Evolutionary conservation across 2,329 filamentous ascomycete species (phyloP).

Genomic region (Didymella pinodella): DNA sequence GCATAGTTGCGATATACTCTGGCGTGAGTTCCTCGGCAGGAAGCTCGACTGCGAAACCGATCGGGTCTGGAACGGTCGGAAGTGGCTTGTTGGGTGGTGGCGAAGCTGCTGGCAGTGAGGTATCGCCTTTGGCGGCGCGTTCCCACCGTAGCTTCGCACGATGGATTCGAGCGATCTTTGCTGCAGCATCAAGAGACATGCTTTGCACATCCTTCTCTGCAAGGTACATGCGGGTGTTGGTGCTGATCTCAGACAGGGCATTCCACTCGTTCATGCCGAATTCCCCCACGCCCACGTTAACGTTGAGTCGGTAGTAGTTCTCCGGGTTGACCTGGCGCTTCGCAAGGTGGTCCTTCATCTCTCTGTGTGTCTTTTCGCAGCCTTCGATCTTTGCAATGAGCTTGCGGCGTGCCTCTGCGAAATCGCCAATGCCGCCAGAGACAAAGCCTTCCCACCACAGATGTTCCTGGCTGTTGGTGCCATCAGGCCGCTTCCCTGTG

Average conservation of each 20-base stretch:
- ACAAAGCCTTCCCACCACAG: slow-evolving; percentile 93
- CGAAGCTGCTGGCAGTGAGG: slow-evolving; percentile 34
- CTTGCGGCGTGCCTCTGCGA: slow-evolving; percentile 84
- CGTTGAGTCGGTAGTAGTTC: slow-evolving; percentile 95
- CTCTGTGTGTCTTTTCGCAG: slow-evolving; percentile 88
- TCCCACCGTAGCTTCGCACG: slow-evolving; percentile 76
- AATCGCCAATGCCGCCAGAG: slow-evolving; percentile 75
- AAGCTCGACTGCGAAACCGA: slow-evolving; percentile 64
- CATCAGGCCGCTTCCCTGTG: slow-evolving; percentile 84
- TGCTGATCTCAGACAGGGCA: slow-evolving; percentile 92
- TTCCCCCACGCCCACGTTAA: slow-evolving; percentile 93
- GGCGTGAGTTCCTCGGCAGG: slow-evolving; percentile 63
- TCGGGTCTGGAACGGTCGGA: slow-evolving; percentile 50
- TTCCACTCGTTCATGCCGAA: slow-evolving; percentile 99
- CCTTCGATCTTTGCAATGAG: slow-evolving; percentile 94
- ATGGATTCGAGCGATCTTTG: slow-evolving; percentile 84
- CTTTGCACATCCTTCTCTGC: slow-evolving; percentile 74
- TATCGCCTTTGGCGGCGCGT: slow-evolving; percentile 49
- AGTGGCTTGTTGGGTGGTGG: slow-evolving; percentile 46
- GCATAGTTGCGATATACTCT: slow-evolving; percentile 39
- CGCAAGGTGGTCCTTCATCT: slow-evolving; percentile 81
- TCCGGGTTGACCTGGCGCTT: slow-evolving; percentile 83
- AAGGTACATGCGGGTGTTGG: slow-evolving; percentile 85
- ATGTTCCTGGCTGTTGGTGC: slow-evolving; percentile 71
- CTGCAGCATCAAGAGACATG: slow-evolving; percentile 78